These are phyloP conservation scores for Colletotrichum eleusines DNA, from an alignment of 2,329 filamentous ascomycete genomes.

Conservation along the genomic window DNA sequence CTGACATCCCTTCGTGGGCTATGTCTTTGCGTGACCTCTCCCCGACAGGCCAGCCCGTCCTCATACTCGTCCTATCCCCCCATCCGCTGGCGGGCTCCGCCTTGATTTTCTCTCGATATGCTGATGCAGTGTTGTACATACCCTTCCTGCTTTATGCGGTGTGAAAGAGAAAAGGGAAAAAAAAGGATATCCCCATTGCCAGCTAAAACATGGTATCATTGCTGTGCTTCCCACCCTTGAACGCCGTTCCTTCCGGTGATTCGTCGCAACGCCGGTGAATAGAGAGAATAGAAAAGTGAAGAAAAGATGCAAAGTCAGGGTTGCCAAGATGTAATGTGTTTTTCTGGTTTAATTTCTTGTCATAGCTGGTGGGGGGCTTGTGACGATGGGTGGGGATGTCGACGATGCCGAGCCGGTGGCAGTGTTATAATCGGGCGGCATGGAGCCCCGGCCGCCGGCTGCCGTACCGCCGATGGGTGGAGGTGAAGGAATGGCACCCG, in stretches of 20 bases:
- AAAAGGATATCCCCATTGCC: background rate
- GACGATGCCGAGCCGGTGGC: slow-evolving; percentile 30
- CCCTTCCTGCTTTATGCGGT: slow-evolving; percentile 6
- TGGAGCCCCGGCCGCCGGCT: slow-evolving; percentile 21
- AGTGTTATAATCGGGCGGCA: slow-evolving; percentile 35
- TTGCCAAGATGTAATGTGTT: background rate
- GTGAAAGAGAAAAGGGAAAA: background rate
- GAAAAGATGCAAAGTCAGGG: background rate
- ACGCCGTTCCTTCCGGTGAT: slow-evolving; percentile 23
- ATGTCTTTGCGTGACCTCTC: background rate
- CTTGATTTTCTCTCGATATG: slow-evolving; percentile 9
- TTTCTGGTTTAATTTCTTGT: slow-evolving; percentile 14
- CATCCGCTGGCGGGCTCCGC: background rate
- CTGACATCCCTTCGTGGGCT: background rate
- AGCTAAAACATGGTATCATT: slow-evolving; percentile 38
- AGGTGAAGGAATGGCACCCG: slow-evolving; percentile 18
- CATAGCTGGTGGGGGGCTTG: slow-evolving; percentile 27
- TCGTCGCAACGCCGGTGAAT: slow-evolving; percentile 23
- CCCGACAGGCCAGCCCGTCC: slow-evolving; percentile 12
- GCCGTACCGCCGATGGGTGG: slow-evolving; percentile 12
- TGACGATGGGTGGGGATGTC: slow-evolving; percentile 25
- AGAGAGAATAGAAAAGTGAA: slow-evolving; percentile 1
- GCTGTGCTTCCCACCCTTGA: slow-evolving; percentile 23
- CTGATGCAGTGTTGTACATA: slow-evolving; percentile 7
- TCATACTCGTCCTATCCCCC: background rate